Percentiles rank a stretch among this genome's conserved stretches.
These are phyloP conservation scores for Fusarium sp. DNA, from an alignment of 2,329 filamentous ascomycete species.

Conservation along the genomic window DNA sequence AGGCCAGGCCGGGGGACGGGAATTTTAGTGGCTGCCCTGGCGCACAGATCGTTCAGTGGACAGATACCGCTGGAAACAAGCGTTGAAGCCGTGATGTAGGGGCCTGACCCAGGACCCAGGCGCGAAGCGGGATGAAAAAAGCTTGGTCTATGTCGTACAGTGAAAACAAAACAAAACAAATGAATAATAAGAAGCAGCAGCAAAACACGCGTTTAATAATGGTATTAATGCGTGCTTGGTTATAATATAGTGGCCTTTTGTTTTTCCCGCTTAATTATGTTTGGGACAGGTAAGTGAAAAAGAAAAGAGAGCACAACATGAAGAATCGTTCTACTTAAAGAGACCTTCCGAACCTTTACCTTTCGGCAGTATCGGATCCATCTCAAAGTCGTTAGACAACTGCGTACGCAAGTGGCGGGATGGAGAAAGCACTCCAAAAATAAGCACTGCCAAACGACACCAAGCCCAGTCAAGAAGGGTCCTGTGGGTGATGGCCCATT, in stretches of 20 bases:
- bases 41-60: conserved; percentile 22
- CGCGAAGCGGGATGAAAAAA: conserved; percentile 13
- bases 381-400: conserved; percentile 18
- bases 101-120: conserved; percentile 2
- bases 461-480: conserved; percentile 1
- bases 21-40: conserved; percentile 8
- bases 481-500: conserved; percentile 3
- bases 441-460: conserved; percentile 22
- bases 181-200: not conserved
- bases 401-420: conserved; percentile 39
- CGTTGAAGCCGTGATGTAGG: conserved; percentile 33
- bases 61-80: conserved; percentile 11
- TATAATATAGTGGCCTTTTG: not conserved
- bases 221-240: not conserved
- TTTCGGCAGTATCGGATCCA: conserved; percentile 35
- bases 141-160: conserved; percentile 22
- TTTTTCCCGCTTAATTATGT: not conserved
- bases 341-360: conserved; percentile 14
- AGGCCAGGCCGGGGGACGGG: not conserved
- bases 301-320: not conserved
- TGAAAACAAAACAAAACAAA: not conserved
- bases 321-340: conserved; percentile 22
- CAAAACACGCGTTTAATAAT: conserved; percentile 24
- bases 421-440: conserved; percentile 26
- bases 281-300: not conserved